A percentile compares a stretch with the other conserved stretches of the same genome.
These are phyloP conservation scores for Fusarium hostae DNA, from an alignment of 2,329 filamentous ascomycete species.

Conservation along the genomic window DNA sequence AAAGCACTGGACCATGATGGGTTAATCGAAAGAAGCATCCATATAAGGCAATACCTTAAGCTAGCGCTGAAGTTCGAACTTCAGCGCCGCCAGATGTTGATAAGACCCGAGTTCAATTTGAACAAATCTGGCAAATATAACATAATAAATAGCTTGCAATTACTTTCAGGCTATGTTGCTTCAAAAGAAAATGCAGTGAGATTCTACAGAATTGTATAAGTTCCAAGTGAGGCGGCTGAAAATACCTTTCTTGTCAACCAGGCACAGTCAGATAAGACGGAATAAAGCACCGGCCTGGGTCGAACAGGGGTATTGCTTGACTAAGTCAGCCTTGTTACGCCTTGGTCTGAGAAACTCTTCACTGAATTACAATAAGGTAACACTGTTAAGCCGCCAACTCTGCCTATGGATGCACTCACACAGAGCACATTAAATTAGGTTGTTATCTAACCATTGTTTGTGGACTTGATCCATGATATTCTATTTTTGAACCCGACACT, in stretches of 20 bases:
- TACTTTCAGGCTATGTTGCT: too few species aligned
- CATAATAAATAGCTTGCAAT: too few species aligned
- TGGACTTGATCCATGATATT: constrained; percentile 1
- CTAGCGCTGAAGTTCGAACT: too few species aligned
- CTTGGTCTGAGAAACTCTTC: too few species aligned
- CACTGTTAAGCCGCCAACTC: neutral
- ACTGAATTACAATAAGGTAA: too few species aligned
- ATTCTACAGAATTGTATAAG: neutral
- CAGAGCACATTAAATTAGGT: too few species aligned
- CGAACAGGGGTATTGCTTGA: neutral
- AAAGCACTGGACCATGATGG: neutral
- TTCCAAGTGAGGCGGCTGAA: neutral
- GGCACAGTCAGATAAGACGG: neutral
- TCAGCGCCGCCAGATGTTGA: too few species aligned
- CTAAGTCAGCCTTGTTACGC: neutral
- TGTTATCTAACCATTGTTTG: neutral
- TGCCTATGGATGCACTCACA: neutral
- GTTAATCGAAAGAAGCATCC: neutral
- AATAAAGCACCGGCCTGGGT: neutral
- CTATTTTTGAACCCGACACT: constrained; percentile 20
- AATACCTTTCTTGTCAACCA: neutral
- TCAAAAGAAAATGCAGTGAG: too few species aligned
- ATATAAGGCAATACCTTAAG: neutral
- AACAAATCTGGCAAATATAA: too few species aligned
- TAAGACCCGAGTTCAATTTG: too few species aligned